Conservation (phyloP, 306 rosid genomes). For the Vigna unguiculata region DNA sequence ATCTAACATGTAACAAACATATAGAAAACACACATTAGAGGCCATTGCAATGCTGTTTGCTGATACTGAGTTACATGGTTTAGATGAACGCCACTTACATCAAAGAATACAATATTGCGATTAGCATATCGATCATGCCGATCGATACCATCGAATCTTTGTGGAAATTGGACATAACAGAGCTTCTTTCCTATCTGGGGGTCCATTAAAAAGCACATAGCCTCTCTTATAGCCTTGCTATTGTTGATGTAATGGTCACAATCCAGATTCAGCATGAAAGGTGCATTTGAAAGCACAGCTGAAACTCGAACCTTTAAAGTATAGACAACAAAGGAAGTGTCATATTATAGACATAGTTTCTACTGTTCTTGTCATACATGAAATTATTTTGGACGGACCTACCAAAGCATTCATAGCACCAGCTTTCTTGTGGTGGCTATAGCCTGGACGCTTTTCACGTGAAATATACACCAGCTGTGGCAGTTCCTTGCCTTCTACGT, state of each 20-base stretch:
- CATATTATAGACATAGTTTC: background rate
- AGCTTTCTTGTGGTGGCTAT: conserved; percentile 9
- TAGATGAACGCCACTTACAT: background rate
- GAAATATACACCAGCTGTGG: conserved; percentile 6
- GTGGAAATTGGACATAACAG: conserved; percentile 14
- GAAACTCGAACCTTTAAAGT: conserved; percentile 8
- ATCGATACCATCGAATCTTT: conserved; percentile 17
- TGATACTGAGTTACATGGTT: background rate
- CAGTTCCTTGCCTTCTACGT: conserved; percentile 16
- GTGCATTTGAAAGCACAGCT: conserved; percentile 10
- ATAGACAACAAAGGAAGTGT: background rate
- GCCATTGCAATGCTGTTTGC: background rate
- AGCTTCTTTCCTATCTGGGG: conserved; percentile 22
- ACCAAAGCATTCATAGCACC: conserved; percentile 24
- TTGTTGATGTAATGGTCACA: conserved; percentile 8
- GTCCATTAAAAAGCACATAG: conserved; percentile 5
- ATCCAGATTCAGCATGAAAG: conserved; percentile 13
- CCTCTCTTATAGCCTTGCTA: conserved; percentile 9
- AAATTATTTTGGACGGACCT: background rate
- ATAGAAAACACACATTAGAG: background rate
- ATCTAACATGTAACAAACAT: background rate
- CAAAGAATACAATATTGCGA: conserved; percentile 11
- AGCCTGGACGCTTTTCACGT: conserved; percentile 20
- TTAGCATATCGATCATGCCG: conserved; percentile 17
- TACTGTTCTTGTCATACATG: background rate